Percentiles rank a stretch among this genome's conserved stretches.
phyloP scores from a whole-genome alignment of 2,329 filamentous ascomycete genomes.

The Alternaria sp. region DNA sequence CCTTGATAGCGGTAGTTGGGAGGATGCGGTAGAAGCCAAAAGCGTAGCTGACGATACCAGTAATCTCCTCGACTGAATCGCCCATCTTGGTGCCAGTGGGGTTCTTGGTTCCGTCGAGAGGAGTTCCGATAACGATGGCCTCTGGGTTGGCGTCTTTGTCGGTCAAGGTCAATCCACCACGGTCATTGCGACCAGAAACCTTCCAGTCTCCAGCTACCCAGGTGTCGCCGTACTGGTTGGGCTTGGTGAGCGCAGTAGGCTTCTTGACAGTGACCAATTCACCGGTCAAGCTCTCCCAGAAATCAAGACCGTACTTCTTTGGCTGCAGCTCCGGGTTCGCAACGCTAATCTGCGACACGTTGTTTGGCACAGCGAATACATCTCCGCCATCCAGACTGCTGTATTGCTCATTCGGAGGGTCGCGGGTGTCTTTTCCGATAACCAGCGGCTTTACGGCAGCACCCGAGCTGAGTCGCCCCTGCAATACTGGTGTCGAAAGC shows the following conservation, averaged over 20 bases:
- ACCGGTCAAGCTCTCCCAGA: constrained; percentile 73
- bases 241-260: constrained; percentile 64
- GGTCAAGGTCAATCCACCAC: constrained; percentile 69
- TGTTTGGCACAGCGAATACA: constrained; percentile 70
- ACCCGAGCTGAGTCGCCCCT: constrained; percentile 60
- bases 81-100: constrained; percentile 67
- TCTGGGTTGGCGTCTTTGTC: constrained; percentile 71
- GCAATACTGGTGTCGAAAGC: constrained; percentile 62
- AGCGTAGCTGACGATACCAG: constrained; percentile 69
- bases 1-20: constrained; percentile 64
- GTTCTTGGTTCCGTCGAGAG: constrained; percentile 70
- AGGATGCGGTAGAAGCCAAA: constrained; percentile 75
- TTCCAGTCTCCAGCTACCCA: constrained; percentile 73
- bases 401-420: constrained; percentile 67
- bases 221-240: constrained; percentile 70
- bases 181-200: constrained; percentile 66
- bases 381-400: constrained; percentile 69
- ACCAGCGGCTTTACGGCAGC: constrained; percentile 64
- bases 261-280: constrained; percentile 69
- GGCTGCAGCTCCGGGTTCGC: constrained; percentile 68
- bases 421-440: constrained; percentile 63
- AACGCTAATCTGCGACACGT: constrained; percentile 62
- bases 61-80: constrained; percentile 69
- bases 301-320: constrained; percentile 69
- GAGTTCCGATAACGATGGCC: constrained; percentile 67